Percentiles rank a stretch among this genome's conserved stretches.
These are phyloP conservation scores for Suhomyces pyralidae DNA, from an alignment of 805 yeast genomes.

Conservation along the genomic window DNA sequence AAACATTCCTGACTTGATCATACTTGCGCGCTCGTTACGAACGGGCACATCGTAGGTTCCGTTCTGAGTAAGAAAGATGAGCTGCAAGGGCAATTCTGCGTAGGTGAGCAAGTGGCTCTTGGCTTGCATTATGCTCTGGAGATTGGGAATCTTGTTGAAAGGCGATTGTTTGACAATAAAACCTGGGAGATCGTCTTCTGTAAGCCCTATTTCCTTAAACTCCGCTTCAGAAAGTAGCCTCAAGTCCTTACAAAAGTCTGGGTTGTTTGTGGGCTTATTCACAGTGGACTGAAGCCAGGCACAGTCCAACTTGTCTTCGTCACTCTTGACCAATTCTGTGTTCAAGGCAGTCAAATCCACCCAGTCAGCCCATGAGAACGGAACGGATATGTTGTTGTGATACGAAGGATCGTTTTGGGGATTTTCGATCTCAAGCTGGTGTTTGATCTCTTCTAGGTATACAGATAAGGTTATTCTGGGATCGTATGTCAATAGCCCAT, in stretches of 20 bases:
- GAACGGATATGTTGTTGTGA: conserved; percentile 11
- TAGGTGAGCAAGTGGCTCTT: conserved; percentile 16
- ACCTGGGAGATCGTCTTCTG: conserved; percentile 12
- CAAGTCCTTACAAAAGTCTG: conserved; percentile 14
- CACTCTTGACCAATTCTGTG: conserved; percentile 6
- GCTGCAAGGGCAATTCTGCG: conserved; percentile 16
- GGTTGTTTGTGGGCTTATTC: conserved; percentile 10
- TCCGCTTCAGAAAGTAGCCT: conserved; percentile 13
- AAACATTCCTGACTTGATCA: conserved; percentile 13
- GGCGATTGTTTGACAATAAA: conserved; percentile 21
- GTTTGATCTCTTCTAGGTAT: conserved; percentile 10
- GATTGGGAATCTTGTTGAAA: conserved; percentile 12
- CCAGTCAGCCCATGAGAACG: conserved; percentile 28
- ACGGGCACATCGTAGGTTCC: conserved; percentile 14
- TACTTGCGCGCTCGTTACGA: conserved; percentile 9
- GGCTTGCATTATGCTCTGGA: conserved; percentile 19
- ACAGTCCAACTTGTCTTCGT: conserved; percentile 8
- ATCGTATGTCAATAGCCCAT: conserved; percentile 9
- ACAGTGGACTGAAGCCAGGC: conserved; percentile 20
- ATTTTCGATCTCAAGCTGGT: conserved; percentile 1
- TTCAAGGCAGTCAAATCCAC: conserved; percentile 16
- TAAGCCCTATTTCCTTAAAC: conserved; percentile 8
- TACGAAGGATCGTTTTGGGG: conserved; percentile 10
- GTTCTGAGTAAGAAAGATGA: conserved; percentile 14
- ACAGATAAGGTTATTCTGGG: conserved; percentile 21